phyloP scores from a whole-genome alignment of 768 basidiomycete species.

The Auriscalpium microsporum region DNA sequence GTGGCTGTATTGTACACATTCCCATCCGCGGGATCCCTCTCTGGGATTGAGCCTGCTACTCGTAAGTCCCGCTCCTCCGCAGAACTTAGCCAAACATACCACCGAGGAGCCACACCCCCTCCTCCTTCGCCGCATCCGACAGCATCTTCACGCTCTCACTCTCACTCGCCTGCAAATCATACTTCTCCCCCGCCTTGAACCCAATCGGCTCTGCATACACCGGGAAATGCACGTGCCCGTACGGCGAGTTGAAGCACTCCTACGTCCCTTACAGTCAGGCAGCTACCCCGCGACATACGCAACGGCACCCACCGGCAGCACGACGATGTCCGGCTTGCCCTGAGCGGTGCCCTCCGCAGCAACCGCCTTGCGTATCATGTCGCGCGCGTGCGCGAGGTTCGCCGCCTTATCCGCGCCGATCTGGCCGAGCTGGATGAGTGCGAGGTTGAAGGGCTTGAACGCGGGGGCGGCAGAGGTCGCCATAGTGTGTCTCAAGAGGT shows the following conservation, averaged over 20 bases:
- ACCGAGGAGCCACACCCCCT: conserved; percentile 85
- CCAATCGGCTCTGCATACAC: conserved; percentile 75
- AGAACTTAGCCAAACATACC: conserved; percentile 35
- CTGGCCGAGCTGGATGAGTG: conserved; percentile 83
- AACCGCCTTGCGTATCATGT: conserved; percentile 71
- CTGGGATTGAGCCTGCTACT: conserved; percentile 86
- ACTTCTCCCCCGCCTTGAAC: conserved; percentile 48
- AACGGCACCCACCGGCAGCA: conserved; percentile 58
- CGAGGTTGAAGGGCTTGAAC: conserved; percentile 74
- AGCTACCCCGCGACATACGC: neutral
- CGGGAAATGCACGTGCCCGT: conserved; percentile 73
- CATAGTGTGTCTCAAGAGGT: neutral
- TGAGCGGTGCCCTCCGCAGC: conserved; percentile 20
- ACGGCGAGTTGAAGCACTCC: conserved; percentile 90
- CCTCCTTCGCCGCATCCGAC: conserved; percentile 69
- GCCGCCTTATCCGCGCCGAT: conserved; percentile 61
- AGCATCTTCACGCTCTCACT: conserved; percentile 82
- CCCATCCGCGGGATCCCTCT: conserved; percentile 51
- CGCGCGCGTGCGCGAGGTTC: conserved; percentile 77
- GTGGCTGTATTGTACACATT: conserved; percentile 91
- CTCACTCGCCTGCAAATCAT: conserved; percentile 42
- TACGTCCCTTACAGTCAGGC: conserved; percentile 18
- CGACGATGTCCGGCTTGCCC: conserved; percentile 70
- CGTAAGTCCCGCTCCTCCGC: no score
- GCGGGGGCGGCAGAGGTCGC: conserved; percentile 21